phyloP scores from a whole-genome alignment of 345 rosid genomes.

The Eucalyptus virginea region DNA sequence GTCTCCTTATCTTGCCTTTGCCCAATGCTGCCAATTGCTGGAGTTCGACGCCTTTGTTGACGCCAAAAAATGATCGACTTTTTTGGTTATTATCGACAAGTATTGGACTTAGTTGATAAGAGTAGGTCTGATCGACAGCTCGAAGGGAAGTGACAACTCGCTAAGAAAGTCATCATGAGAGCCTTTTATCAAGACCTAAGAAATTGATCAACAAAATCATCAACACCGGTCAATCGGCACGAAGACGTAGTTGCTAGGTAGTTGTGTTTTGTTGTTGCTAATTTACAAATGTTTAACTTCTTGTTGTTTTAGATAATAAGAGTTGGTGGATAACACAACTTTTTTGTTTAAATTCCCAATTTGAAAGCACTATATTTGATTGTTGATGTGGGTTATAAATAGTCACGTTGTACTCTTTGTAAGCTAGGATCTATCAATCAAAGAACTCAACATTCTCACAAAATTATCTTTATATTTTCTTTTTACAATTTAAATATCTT shows the following conservation, averaged over 20 bases:
- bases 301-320: no score
- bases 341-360: no score
- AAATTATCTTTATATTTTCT: no score
- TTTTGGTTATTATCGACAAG: neutral
- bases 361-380: fast-evolving
- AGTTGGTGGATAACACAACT: neutral
- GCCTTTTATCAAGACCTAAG: neutral
- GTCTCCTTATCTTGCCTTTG: neutral
- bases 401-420: no score
- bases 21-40: neutral
- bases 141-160: fast-evolving
- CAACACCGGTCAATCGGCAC: fast-evolving
- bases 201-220: no score
- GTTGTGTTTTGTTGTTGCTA: neutral
- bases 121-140: fast-evolving
- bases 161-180: neutral
- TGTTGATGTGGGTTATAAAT: fast-evolving
- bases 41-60: neutral
- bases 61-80: no score
- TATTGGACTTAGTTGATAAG: neutral
- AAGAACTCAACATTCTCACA: no score
- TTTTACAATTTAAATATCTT: no score
- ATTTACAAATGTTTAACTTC: no score
- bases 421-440: neutral
- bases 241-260: no score